Evolutionary conservation across 352 stramenopile species (phyloP), one percentile per base, ranked within the genome.

Genomic region (Phytophthora cajani): DNA sequence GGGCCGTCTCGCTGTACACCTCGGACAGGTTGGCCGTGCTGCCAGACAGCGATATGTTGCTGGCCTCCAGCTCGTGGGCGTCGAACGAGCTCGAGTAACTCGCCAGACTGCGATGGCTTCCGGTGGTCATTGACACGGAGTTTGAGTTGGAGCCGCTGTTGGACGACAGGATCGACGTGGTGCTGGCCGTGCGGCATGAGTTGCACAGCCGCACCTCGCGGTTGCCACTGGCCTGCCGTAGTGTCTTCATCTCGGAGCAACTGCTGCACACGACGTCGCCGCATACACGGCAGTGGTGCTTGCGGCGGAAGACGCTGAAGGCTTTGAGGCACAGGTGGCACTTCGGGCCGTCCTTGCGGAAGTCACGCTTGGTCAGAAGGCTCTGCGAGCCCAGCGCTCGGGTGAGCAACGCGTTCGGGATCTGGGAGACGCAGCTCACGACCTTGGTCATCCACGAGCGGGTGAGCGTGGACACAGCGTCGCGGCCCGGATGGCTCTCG

Each of bases 201-300:
- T 77, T 72, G 68, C 88, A 95, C n/a, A 95, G 69, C 51, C 88
- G 87, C 49, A 95, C 77, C 36, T 95, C 88, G 61, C 87, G 89
- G 63, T 82, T 91, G 9, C 85, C 40, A 36, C 74, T 87, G 25
- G 78, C 70, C 44, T 93, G 84, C 17, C 87, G 86, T 11, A 95
- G 59, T 7, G 68, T 90, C 67, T 92, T 93, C 46, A 93, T 83
- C 62, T 95, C 84, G 1, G 84, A 93, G 67, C 89, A 96, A 55
- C 89, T 93, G 78, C 81, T 91, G 23, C 89, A 96, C 9, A 94
- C 85, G 12, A 96, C 85, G 56, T 96, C 89, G 36, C 87, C 89
- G 56, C 89, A 96, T 1, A 96, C 77, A 42, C 87, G 84, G 67
- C 89, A 96, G 71, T 96, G 89, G 64, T 96, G 89, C 72, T 95